These are phyloP conservation scores for Psidium friedrichsthalianum DNA, from an alignment of 345 rosid species.

Conservation along the genomic window DNA sequence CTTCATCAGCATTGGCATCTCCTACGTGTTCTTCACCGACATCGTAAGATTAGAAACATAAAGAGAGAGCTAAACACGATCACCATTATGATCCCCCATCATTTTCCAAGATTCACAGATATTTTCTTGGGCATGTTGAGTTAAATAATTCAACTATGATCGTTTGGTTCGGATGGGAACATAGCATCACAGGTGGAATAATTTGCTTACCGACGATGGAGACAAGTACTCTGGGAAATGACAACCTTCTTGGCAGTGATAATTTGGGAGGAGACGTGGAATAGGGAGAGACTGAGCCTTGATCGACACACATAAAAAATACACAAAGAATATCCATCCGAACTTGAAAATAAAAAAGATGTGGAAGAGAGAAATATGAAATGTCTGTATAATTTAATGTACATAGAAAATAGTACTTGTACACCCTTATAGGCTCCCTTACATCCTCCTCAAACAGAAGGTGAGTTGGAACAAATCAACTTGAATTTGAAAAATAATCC, in stretches of 20 bases:
- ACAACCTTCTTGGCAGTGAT: neutral
- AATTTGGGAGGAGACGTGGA: neutral
- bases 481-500: too few species aligned
- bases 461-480: too few species aligned
- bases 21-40: conserved; percentile 21
- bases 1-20: conserved; percentile 18
- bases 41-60: neutral
- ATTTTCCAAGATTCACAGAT: neutral
- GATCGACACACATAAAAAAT: neutral
- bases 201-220: neutral
- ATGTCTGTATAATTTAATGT: too few species aligned
- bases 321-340: neutral
- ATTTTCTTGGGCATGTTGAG: neutral
- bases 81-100: neutral
- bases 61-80: neutral
- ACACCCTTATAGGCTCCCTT: too few species aligned
- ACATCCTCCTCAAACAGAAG: too few species aligned
- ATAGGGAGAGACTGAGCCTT: neutral
- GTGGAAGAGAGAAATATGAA: too few species aligned
- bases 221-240: neutral
- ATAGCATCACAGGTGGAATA: neutral
- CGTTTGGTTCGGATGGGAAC: neutral
- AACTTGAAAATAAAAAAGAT: too few species aligned
- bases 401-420: too few species aligned
- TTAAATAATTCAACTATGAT: neutral